These are phyloP conservation scores for Septoria petroselini DNA, from an alignment of 2,329 filamentous ascomycete species.

Conservation along the genomic window DNA sequence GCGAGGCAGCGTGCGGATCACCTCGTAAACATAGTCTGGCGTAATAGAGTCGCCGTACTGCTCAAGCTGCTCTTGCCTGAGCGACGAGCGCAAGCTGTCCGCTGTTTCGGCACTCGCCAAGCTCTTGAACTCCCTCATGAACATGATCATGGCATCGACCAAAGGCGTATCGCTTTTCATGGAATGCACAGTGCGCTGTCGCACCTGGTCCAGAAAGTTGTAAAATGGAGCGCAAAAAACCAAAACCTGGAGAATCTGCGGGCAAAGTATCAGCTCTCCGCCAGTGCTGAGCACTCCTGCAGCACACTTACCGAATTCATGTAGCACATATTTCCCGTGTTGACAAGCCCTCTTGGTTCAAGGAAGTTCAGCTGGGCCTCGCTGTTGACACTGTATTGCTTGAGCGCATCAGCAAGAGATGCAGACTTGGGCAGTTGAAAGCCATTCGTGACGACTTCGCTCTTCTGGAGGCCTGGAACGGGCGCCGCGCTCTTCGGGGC, in stretches of 20 bases:
- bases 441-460: slow-evolving; percentile 27
- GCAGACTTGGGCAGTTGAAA: slow-evolving; percentile 43
- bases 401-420: slow-evolving; percentile 73
- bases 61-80: slow-evolving; percentile 82
- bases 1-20: slow-evolving; percentile 78
- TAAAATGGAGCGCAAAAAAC: slow-evolving; percentile 94
- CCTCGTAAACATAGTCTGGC: slow-evolving; percentile 92
- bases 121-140: slow-evolving; percentile 85
- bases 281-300: neutral
- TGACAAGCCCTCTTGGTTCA: slow-evolving; percentile 88
- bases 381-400: slow-evolving; percentile 65
- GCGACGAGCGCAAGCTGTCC: slow-evolving; percentile 67
- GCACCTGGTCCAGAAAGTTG: slow-evolving; percentile 82
- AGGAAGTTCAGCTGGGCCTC: slow-evolving; percentile 72
- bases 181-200: slow-evolving; percentile 77
- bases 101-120: slow-evolving; percentile 74
- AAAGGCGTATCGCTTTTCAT: slow-evolving; percentile 95
- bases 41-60: slow-evolving; percentile 88
- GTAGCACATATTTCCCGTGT: slow-evolving; percentile 99
- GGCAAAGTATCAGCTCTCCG: slow-evolving; percentile 2
- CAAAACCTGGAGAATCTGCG: slow-evolving; percentile 86
- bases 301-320: slow-evolving; percentile 94
- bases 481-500: slow-evolving; percentile 37
- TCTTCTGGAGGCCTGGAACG: slow-evolving; percentile 31
- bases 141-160: slow-evolving; percentile 95